These are phyloP conservation scores for Eutrema japonicum DNA, from an alignment of 345 rosid genomes.

Conservation along the genomic window DNA sequence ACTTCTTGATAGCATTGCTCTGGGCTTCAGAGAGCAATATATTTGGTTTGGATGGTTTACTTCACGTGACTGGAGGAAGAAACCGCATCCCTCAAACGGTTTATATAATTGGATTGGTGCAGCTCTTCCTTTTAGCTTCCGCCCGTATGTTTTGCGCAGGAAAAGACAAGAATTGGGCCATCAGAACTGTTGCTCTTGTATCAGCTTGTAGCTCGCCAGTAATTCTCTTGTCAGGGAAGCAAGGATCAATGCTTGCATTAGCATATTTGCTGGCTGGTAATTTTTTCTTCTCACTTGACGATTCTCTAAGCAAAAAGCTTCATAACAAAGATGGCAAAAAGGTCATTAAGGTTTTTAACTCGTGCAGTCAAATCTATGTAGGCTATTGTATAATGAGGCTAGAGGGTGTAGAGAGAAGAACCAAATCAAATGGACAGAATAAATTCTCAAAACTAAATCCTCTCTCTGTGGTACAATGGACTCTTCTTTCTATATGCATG, in stretches of 20 bases:
- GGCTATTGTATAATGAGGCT: constrained; percentile 85
- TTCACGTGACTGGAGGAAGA: constrained; percentile 49
- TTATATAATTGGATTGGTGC: constrained; percentile 61
- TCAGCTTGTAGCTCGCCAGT: constrained; percentile 83
- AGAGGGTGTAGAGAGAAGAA: constrained; percentile 52
- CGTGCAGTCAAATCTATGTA: constrained; percentile 38
- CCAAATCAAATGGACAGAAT: constrained; percentile 36
- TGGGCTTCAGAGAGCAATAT: constrained; percentile 70
- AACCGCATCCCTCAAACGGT: constrained; percentile 62
- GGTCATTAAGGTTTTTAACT: constrained; percentile 25
- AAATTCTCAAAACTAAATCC: constrained; percentile 49
- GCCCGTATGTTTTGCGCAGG: constrained; percentile 36
- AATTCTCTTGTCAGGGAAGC: constrained; percentile 75
- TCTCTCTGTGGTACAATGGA: constrained; percentile 78
- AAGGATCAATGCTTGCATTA: constrained; percentile 77
- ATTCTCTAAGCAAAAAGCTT: constrained; percentile 1
- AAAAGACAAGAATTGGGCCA: constrained; percentile 45
- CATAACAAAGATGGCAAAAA: constrained; percentile 5
- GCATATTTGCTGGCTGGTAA: constrained; percentile 73
- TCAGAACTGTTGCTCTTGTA: constrained; percentile 55
- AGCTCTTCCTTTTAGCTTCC: constrained; percentile 57
- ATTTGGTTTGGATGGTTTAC: constrained; percentile 44
- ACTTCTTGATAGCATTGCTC: constrained; percentile 69
- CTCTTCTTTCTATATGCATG: constrained; percentile 73
- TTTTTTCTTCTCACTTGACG: constrained; percentile 22